Base-by-base conservation (phyloP, 805 yeast genomes). In the Hanseniaspora pseudoguilliermondii region DNA sequence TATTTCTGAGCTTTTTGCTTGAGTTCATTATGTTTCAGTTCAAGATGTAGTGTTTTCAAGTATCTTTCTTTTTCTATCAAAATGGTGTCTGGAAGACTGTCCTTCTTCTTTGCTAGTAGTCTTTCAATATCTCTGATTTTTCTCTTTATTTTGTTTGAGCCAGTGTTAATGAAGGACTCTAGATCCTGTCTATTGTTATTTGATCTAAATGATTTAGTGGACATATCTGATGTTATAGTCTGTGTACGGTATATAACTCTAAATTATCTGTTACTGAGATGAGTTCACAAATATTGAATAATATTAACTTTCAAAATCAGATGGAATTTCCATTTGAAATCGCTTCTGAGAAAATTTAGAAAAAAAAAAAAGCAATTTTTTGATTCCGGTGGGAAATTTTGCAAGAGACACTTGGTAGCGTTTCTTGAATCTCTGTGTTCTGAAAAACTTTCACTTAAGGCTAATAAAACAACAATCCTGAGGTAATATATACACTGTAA, bases 91-190 rank as follows among this genome's bases (percentile, higher is more conserved):
- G 86, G 83, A 55, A 84, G 68, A 21, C 71, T 75, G 44, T 80
- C 82, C 62, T 75, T 78, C 62, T 73, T 73, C 57, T 73, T 74
- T 20, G 62, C 64, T 58, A 91, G 71, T 20, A 86, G 71, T 62
- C 97, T 76, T 63, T 84, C 83, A 40, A 88, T 74, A 66, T 91
- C 96, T 71, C 97, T 80, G 59, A 91, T 86, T 70, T 84, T 85
- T 73, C 84, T 88, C 69, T 82, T 86, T 60, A 88, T 76, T 62
- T 83, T 84, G 42, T 85, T 65, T 3, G 71, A 61, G 18, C 74
- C 73, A 1, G 73, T 69, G 43, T 70, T 71, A 9, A 70, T 49
- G 15, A 67, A 68, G 34, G 65, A 65, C 7, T 71, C 67, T 59
- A 69, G 63, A 73, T 69, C 65, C 58, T 76, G 48, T 16, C 68